phyloP scores from a whole-genome alignment of 306 rosid genomes.

The Bauhinia variegata region DNA sequence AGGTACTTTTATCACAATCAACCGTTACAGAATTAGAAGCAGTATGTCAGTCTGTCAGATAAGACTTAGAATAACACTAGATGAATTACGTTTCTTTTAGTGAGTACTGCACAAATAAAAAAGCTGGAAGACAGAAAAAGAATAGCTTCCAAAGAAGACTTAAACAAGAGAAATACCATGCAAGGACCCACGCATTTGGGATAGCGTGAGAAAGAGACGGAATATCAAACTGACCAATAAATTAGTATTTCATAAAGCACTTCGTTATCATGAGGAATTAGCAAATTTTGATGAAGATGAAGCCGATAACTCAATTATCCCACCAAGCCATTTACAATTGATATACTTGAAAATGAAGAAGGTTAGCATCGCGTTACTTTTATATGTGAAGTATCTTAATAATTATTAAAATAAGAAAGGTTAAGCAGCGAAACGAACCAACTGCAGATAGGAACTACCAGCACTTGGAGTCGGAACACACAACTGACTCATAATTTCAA shows the following conservation, averaged over 20 bases:
- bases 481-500: constrained; percentile 18
- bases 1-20: constrained; percentile 4
- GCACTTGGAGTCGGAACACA: background rate
- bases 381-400: background rate
- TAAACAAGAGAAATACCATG: background rate
- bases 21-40: constrained; percentile 29
- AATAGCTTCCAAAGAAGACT: background rate
- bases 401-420: constrained; percentile 1
- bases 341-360: background rate
- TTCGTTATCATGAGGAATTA: constrained; percentile 7
- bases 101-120: constrained; percentile 12
- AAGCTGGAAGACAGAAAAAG: constrained; percentile 2
- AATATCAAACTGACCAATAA: constrained; percentile 13
- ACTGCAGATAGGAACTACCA: background rate
- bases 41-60: background rate
- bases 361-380: background rate
- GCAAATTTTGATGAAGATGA: background rate
- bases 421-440: background rate
- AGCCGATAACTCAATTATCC: background rate
- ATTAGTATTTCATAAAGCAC: constrained; percentile 7
- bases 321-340: background rate
- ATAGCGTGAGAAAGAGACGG: background rate
- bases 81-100: constrained; percentile 7
- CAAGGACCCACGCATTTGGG: background rate
- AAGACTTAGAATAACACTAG: constrained; percentile 13